Base-by-base conservation (phyloP, 495 filamentous ascomycete species). In the Daldinia loculata region DNA sequence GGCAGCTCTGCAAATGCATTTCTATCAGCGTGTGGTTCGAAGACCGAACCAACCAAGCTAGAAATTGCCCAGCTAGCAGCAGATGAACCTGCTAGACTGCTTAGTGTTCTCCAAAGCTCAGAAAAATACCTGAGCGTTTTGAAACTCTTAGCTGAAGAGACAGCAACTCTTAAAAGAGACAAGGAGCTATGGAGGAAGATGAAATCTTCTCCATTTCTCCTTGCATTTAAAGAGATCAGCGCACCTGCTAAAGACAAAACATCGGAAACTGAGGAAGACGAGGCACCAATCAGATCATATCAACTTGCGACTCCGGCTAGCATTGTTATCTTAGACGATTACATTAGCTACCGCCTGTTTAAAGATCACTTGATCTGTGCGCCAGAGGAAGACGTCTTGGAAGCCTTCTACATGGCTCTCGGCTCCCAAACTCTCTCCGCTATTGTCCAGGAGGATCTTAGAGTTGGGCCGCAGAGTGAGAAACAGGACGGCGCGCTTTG, bases 101-200 rank as follows among this genome's bases (percentile, higher is more conserved):
- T 95, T 22, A 88, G 92, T 26, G 84, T 90, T 22, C 86, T 98
- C 67, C 89, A 92, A 65, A 91, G 89, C 66, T 83, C 91, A 5
- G 92, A 96, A 41, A 94, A 92, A 74, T 98, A 98, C 74, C 79
- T 97, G 27, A 89, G 89, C 69, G 83, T 98, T 24, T 80, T 99
- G 43, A 88, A 89, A 55, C 90, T 86, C 27, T 82, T 99, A 30
- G 90, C 92, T 0, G 91, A 94, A 24, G 87, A 90, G 57, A 81
- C 90, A 34, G 57, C 84, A 0, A 82, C 78, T 4, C 79, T 99
- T 29, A 95, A 90, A 81, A 89, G 86, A 72, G 92, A 98, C 76
- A 93, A 89, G 70, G 82, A 86, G 12, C 84, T 99, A 3, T 90
- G 89, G 76, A 88, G 80, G 65, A 88, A 89, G 56, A 91, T 99